Conservation (phyloP, 257 asterid species). For the Lycium ferocissimum region DNA sequence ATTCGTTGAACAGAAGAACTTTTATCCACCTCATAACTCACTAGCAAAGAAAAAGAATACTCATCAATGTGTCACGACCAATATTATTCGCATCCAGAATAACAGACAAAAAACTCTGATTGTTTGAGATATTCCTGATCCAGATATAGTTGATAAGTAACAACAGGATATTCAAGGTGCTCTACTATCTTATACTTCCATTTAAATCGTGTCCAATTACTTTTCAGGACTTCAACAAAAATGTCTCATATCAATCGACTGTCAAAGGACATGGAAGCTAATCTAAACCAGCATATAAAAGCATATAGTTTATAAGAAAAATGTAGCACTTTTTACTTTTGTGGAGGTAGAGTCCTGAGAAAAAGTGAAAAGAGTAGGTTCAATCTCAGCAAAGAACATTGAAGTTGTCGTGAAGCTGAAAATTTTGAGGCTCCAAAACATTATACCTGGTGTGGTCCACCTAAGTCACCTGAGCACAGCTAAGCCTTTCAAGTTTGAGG, state of each 20-base stretch:
- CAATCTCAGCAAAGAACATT: neutral
- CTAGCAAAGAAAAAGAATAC: neutral
- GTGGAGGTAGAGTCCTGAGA: conserved; percentile 5
- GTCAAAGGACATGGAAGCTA: conserved; percentile 14
- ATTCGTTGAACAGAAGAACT: conserved; percentile 11
- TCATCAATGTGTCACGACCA: conserved; percentile 20
- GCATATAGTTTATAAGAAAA: neutral
- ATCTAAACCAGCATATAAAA: neutral
- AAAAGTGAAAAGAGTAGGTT: conserved; percentile 26
- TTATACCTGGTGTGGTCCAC: conserved; percentile 15
- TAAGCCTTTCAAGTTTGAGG: conserved; percentile 24
- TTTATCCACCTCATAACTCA: conserved; percentile 26
- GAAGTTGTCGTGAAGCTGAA: neutral
- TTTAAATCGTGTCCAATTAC: conserved; percentile 16
- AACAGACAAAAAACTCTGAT: neutral
- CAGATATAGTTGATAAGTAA: neutral
- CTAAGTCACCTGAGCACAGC: neutral
- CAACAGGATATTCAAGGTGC: conserved; percentile 24
- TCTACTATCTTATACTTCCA: conserved; percentile 14
- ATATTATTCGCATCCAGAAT: conserved; percentile 23
- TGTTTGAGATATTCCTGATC: conserved; percentile 29
- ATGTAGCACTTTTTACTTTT: conserved; percentile 17
- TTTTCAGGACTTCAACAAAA: conserved; percentile 13
- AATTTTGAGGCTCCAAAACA: conserved; percentile 18
- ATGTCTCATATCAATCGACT: conserved; percentile 8